Evolutionary conservation across 2,329 filamentous ascomycete species (phyloP).

Genomic region (Aspergillus felis): DNA sequence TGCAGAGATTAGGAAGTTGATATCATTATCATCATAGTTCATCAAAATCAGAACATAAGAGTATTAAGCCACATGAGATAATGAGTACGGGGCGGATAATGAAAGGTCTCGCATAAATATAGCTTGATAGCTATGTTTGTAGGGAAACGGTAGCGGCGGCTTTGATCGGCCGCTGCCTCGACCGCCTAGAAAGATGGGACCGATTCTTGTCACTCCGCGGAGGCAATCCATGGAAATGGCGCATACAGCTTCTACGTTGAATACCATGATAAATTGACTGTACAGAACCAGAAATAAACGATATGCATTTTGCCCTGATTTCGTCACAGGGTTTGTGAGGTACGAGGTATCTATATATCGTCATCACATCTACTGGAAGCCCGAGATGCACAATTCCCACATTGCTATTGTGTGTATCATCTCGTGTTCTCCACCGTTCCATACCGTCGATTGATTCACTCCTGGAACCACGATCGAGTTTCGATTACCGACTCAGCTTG

Average conservation of each 20-base stretch:
- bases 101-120: neutral
- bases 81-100: neutral
- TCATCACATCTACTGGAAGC: neutral
- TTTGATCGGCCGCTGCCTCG: neutral
- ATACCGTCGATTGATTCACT: neutral
- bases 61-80: neutral
- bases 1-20: conserved; percentile 10
- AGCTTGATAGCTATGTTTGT: neutral
- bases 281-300: neutral
- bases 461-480: neutral
- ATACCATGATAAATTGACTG: neutral
- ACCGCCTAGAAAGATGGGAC: neutral
- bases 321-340: neutral
- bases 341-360: neutral
- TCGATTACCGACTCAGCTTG: conserved; percentile 41
- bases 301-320: neutral
- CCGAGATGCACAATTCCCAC: neutral
- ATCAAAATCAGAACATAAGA: neutral
- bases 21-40: conserved; percentile 13
- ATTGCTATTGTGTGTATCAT: neutral
- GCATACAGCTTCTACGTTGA: neutral
- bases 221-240: neutral
- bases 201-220: neutral
- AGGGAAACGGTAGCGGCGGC: neutral
- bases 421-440: neutral